Percentiles rank a stretch among this genome's conserved stretches.
Evolutionary conservation across 331 rosid genomes (phyloP).

Genomic region (Malus hybrid): DNA sequence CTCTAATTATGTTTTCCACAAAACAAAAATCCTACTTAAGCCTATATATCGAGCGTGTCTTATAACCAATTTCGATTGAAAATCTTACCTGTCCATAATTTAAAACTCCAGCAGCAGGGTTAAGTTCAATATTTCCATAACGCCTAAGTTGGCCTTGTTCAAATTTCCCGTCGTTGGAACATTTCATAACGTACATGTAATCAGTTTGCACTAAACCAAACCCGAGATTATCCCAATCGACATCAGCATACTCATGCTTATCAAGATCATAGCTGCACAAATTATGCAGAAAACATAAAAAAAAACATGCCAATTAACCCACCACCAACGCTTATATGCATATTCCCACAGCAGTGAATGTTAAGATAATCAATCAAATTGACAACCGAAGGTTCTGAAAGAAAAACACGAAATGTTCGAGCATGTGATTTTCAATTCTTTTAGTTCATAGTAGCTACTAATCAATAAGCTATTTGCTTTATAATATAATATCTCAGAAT

Average conservation of each 20-base stretch:
- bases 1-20: not conserved
- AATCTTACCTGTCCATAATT: conserved; percentile 75
- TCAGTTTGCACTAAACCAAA: conserved; percentile 67
- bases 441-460: not conserved
- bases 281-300: not conserved
- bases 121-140: conserved; percentile 58
- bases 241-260: conserved; percentile 41
- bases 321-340: not conserved
- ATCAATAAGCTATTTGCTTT: too few relatives aligned
- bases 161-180: conserved; percentile 34
- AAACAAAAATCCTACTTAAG: not conserved
- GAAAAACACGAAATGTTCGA: not conserved
- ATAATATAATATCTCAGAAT: not conserved
- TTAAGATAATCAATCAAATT: not conserved
- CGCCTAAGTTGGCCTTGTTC: conserved; percentile 44
- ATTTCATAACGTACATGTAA: conserved; percentile 60
- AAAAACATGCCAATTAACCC: not conserved
- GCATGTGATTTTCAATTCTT: not conserved
- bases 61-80: not conserved
- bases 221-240: conserved; percentile 83
- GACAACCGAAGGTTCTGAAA: too few relatives aligned
- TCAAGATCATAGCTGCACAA: conserved; percentile 13
- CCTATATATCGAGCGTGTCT: not conserved
- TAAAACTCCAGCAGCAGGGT: conserved; percentile 79
- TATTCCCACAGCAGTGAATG: not conserved